These are phyloP conservation scores for Apiospora koreana DNA, from an alignment of 2,329 filamentous ascomycete genomes.

Conservation along the genomic window DNA sequence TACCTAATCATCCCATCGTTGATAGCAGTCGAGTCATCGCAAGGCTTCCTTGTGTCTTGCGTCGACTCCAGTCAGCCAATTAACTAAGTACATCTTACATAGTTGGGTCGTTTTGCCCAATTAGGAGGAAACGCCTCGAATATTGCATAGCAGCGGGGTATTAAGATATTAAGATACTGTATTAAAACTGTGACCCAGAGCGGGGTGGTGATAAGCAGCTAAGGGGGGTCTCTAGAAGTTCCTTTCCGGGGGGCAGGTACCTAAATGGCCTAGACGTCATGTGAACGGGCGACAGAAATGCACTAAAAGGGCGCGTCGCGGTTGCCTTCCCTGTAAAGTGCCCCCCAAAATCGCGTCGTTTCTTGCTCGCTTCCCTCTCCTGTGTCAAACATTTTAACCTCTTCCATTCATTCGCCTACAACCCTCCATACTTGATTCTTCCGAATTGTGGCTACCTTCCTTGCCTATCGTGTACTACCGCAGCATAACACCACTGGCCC, in stretches of 20 bases:
- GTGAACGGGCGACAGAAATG: conserved; percentile 7
- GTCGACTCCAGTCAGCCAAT: neutral
- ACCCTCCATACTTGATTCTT: neutral
- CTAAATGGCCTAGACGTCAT: neutral
- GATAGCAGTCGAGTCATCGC: neutral
- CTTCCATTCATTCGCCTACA: neutral
- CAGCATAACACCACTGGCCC: neutral
- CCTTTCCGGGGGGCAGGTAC: too few species aligned
- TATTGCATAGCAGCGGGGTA: neutral
- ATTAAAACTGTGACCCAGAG: neutral
- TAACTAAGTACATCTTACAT: too few species aligned
- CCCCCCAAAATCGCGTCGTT: neutral
- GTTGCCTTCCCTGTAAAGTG: conserved; percentile 7
- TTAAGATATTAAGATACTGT: neutral
- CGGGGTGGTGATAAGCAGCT: neutral
- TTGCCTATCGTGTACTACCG: neutral
- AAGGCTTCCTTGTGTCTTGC: neutral
- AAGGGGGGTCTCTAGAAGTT: neutral
- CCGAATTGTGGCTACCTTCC: neutral
- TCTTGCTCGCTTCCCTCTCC: neutral
- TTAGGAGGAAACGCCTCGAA: neutral
- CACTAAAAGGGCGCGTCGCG: conserved; percentile 1
- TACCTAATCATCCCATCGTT: neutral
- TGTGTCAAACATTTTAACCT: neutral
- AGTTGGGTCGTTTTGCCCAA: neutral